Conservation (phyloP, 306 rosid species). For the Argentina anserina region DNA sequence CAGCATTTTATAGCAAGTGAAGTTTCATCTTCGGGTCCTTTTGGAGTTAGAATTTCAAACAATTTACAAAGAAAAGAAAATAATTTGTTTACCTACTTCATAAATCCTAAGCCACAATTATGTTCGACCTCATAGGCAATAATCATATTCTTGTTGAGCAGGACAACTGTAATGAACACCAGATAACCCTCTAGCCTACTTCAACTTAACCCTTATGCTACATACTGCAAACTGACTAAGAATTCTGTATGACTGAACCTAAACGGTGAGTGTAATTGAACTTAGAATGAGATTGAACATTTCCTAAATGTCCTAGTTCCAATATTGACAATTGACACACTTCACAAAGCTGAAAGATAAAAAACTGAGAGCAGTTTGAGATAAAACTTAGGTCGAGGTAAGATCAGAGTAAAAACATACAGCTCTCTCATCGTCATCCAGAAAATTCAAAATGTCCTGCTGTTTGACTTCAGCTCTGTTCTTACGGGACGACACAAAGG, state of each 20-base stretch:
- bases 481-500: slow-evolving; percentile 88
- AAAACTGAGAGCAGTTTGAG: background rate
- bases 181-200: background rate
- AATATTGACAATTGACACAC: slow-evolving; percentile 1
- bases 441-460: slow-evolving; percentile 75
- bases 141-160: background rate
- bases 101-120: background rate
- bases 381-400: slow-evolving; percentile 1
- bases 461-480: slow-evolving; percentile 79
- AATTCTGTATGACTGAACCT: background rate
- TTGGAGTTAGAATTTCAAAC: background rate
- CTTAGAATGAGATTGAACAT: background rate
- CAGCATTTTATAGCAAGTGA: background rate
- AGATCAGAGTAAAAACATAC: slow-evolving; percentile 45
- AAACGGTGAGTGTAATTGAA: no score
- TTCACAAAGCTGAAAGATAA: background rate
- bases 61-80: background rate
- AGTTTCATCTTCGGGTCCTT: background rate
- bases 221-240: background rate
- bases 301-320: background rate
- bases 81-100: background rate
- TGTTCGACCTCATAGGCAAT: background rate
- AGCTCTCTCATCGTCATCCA: slow-evolving; percentile 89
- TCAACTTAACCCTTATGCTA: background rate
- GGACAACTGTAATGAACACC: background rate